phyloP scores from a whole-genome alignment of 257 asterid genomes.

The Echium plantagineum region DNA sequence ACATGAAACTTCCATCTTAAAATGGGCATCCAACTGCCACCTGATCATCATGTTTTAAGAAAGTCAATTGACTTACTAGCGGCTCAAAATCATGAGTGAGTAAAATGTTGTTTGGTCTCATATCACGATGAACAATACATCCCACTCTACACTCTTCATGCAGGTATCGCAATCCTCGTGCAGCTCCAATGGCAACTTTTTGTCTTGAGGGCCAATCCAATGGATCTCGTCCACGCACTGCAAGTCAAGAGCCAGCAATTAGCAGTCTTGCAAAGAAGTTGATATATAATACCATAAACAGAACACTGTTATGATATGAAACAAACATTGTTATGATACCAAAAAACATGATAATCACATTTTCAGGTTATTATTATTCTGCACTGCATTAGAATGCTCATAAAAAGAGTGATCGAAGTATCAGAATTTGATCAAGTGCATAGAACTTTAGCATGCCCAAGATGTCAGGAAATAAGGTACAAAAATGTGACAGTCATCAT shows the following conservation, averaged over 20 bases:
- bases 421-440: no score
- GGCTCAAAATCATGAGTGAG: slow-evolving; percentile 96
- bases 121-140: slow-evolving; percentile 81
- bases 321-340: no score
- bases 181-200: slow-evolving; percentile 77
- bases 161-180: slow-evolving; percentile 84
- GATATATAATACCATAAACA: not conserved
- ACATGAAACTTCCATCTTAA: not conserved
- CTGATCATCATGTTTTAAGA: not conserved
- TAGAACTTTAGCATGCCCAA: no score
- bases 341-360: not conserved
- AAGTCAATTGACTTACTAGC: slow-evolving; percentile 27
- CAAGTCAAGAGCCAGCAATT: not conserved
- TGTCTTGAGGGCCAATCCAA: slow-evolving; percentile 66
- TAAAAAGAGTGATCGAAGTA: no score
- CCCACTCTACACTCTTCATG: slow-evolving; percentile 97
- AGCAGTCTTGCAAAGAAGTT: not conserved
- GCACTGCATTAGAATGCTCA: no score
- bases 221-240: slow-evolving; percentile 36
- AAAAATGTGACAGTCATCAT: no score
- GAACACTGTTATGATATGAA: not conserved
- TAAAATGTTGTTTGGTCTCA: slow-evolving; percentile 90
- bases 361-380: no score
- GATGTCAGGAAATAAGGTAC: no score
- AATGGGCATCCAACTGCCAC: not conserved